These are phyloP conservation scores for Lipomyces yamanashiensis DNA, from an alignment of 805 yeast species.

Conservation along the genomic window DNA sequence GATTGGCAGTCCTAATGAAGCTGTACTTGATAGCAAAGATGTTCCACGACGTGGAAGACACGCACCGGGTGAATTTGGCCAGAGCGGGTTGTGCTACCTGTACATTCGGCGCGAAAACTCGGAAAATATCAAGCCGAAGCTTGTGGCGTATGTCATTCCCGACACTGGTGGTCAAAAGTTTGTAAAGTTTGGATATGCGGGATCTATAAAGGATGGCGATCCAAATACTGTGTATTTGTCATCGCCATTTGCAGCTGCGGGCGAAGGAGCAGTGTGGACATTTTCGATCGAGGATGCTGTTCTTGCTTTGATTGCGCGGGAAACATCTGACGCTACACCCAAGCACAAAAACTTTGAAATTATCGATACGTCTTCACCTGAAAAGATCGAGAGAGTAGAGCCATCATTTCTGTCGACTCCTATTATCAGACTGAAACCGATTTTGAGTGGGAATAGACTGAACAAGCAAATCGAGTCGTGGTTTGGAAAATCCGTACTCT, in stretches of 20 bases:
- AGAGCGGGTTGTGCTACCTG: slow-evolving; percentile 50
- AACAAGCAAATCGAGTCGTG: slow-evolving; percentile 26
- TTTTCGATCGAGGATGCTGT: slow-evolving; percentile 37
- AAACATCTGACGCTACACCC: neutral
- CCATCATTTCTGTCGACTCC: slow-evolving; percentile 3
- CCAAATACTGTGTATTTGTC: slow-evolving; percentile 45
- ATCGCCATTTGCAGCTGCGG: slow-evolving; percentile 50
- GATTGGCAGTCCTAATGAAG: slow-evolving; percentile 31
- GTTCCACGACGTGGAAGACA: slow-evolving; percentile 26
- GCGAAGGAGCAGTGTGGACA: slow-evolving; percentile 56
- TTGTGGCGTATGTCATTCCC: slow-evolving; percentile 37
- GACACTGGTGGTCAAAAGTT: slow-evolving; percentile 36
- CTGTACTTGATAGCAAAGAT: slow-evolving; percentile 37
- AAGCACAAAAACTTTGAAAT: neutral
- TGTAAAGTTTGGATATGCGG: slow-evolving; percentile 46
- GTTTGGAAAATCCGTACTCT: slow-evolving; percentile 27
- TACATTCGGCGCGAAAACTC: slow-evolving; percentile 38
- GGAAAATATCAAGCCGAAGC: slow-evolving; percentile 31
- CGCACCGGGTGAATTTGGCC: slow-evolving; percentile 44
- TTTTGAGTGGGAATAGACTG: slow-evolving; percentile 11
- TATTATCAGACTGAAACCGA: slow-evolving; percentile 17
- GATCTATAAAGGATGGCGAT: slow-evolving; percentile 28
- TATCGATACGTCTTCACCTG: neutral
- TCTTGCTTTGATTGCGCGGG: neutral
- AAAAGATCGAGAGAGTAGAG: neutral